Base-by-base conservation (phyloP, 1,284 basidiomycete genomes). In the Cutaneotrichosporon sp. region DNA sequence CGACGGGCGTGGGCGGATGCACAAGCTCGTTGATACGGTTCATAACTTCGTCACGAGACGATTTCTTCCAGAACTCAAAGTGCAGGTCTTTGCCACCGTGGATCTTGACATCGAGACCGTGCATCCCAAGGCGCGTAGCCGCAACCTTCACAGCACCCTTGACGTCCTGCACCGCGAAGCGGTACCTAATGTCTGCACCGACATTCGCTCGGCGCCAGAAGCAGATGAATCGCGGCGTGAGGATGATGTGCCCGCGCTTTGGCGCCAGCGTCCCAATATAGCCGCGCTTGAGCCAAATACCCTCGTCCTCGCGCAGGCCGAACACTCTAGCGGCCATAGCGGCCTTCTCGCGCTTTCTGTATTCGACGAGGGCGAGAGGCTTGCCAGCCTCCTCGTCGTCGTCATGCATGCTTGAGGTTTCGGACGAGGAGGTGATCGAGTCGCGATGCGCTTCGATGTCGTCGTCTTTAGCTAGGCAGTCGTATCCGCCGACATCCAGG, bases 61-160 rank as follows among this genome's bases (percentile, higher is more conserved):
- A 64, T 20, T 66, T 62, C 9, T 70, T 74, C 59, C 74, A 75
- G 66, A 85, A 84, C 32, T 80, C 76, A 55, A 86, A 79, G 22
- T 70, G 71, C 27, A 84, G 57, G 52, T 81, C 78, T 4, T 69
- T 59, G 35, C 80, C 79, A 11, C 80, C 82, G 33, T 78, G 74
- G 11, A 84, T 70, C 46, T 79, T 74, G 10, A 85, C 60, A 8
- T 74, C 64, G 46, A 85, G 59, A 7, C 79, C 80, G 57, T 79
- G 72, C n/a, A 75, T 67, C n/a, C 72, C 74, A 19, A 76, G 60
- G 27, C 74, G 66, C 22, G 72, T 57, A 4, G 75, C 57, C 6
- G 66, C 61, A 17, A 75, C 71, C 12, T 67, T 61, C 26, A 68
- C 75, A 1, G 78, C 79, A 9, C 70, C 65, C 46, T 78, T 78